Conservation (phyloP, 352 stramenopile species). For the Phytopythium litorale region DNA sequence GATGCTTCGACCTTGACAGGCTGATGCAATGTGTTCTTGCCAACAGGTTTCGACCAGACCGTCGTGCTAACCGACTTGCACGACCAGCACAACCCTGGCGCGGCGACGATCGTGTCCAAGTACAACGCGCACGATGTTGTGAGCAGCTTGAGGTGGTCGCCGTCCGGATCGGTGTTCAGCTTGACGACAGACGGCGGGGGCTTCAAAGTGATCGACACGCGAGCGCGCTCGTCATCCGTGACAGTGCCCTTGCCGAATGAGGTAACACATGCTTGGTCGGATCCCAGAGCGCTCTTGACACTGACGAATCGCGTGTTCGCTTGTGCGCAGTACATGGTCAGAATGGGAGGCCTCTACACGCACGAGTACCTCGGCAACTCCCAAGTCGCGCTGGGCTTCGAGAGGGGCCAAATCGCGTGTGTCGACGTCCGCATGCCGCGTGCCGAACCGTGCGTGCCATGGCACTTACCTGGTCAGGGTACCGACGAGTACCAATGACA, state of each 20-base stretch:
- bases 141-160: constrained; percentile 73
- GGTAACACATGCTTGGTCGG: constrained; percentile 1
- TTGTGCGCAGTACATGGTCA: constrained; percentile 26
- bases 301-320: neutral
- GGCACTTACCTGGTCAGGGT: neutral
- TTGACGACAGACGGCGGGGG: constrained; percentile 82
- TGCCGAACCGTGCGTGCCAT: constrained; percentile 30
- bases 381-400: constrained; percentile 63
- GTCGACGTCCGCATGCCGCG: constrained; percentile 62
- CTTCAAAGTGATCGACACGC: constrained; percentile 61
- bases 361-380: constrained; percentile 62
- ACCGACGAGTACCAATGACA: neutral
- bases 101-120: constrained; percentile 40
- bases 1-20: neutral
- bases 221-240: constrained; percentile 17
- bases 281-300: neutral
- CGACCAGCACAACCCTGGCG: constrained; percentile 27
- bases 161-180: constrained; percentile 41
- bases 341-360: constrained; percentile 57
- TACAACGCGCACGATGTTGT: constrained; percentile 77
- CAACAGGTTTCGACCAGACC: constrained; percentile 72
- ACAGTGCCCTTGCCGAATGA: constrained; percentile 7
- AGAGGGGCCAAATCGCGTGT: constrained; percentile 53
- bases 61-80: constrained; percentile 69
- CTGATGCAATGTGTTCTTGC: constrained; percentile 7